These are phyloP conservation scores for Gossypium thurberi DNA, from an alignment of 345 rosid genomes.

Conservation along the genomic window DNA sequence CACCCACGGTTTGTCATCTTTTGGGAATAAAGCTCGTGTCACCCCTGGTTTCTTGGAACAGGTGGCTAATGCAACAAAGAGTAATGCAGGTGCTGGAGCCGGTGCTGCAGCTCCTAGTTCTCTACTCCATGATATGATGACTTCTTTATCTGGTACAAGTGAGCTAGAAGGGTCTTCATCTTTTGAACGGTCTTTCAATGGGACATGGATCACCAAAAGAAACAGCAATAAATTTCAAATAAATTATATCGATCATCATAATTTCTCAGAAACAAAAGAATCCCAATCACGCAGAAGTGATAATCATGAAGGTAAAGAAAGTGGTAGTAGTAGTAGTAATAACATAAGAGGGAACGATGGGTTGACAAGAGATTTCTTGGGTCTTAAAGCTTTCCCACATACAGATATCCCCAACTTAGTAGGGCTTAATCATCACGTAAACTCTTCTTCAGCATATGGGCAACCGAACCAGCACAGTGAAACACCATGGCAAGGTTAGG, in stretches of 20 bases:
- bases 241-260: background rate
- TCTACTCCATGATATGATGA: constrained; percentile 24
- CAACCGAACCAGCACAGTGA: constrained; percentile 25
- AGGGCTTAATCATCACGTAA: constrained; percentile 20
- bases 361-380: constrained; percentile 57
- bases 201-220: background rate
- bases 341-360: constrained; percentile 16
- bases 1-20: constrained; percentile 19
- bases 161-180: background rate
- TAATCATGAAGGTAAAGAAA: constrained; percentile 4
- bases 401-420: constrained; percentile 21
- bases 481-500: constrained; percentile 31
- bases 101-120: constrained; percentile 15
- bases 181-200: constrained; percentile 8
- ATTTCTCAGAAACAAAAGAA: background rate
- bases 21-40: constrained; percentile 36
- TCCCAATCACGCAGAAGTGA: background rate
- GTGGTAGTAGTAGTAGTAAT: background rate
- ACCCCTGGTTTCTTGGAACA: constrained; percentile 20
- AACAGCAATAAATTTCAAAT: background rate
- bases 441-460: constrained; percentile 21
- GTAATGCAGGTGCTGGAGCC: constrained; percentile 11
- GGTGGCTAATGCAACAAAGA: background rate
- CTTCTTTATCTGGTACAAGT: background rate
- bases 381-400: constrained; percentile 36